Percentiles rank a stretch among this genome's conserved stretches.
These are phyloP conservation scores for Phytophthora pini DNA, from an alignment of 352 stramenopile species.

Conservation along the genomic window DNA sequence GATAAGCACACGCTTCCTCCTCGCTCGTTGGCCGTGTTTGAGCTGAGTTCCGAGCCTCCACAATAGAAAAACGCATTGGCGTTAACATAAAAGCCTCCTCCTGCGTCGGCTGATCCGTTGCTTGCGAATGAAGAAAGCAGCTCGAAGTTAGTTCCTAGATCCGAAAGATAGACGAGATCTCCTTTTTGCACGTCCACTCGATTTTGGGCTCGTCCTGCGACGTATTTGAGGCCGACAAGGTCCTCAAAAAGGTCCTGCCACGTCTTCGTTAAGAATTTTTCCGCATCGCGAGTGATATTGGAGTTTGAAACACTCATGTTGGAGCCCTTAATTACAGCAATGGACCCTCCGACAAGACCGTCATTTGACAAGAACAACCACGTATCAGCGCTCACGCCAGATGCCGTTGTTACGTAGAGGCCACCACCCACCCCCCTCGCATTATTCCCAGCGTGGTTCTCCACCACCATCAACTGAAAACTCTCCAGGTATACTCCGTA, in stretches of 20 bases:
- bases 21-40: constrained; percentile 53
- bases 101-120: constrained; percentile 50
- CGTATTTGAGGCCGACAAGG: constrained; percentile 29
- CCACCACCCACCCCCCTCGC: constrained; percentile 40
- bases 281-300: constrained; percentile 31
- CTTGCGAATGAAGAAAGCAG: constrained; percentile 36
- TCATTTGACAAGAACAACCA: constrained; percentile 48
- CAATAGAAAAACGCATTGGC: constrained; percentile 34
- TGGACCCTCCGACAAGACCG: constrained; percentile 35
- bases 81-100: constrained; percentile 49
- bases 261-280: constrained; percentile 13
- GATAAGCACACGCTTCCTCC: constrained; percentile 57
- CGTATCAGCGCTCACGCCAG: constrained; percentile 14
- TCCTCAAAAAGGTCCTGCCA: constrained; percentile 34
- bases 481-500: constrained; percentile 10
- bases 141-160: constrained; percentile 22
- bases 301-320: constrained; percentile 19
- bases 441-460: constrained; percentile 36
- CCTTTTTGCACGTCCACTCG: constrained; percentile 26
- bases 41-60: constrained; percentile 27
- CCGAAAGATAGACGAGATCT: constrained; percentile 45
- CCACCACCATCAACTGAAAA: constrained; percentile 31
- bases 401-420: constrained; percentile 8
- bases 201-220: constrained; percentile 8
- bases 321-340: constrained; percentile 31